These are phyloP conservation scores for Ulvella scutata DNA, from an alignment of 139 green algal genomes.

Conservation along the genomic window DNA sequence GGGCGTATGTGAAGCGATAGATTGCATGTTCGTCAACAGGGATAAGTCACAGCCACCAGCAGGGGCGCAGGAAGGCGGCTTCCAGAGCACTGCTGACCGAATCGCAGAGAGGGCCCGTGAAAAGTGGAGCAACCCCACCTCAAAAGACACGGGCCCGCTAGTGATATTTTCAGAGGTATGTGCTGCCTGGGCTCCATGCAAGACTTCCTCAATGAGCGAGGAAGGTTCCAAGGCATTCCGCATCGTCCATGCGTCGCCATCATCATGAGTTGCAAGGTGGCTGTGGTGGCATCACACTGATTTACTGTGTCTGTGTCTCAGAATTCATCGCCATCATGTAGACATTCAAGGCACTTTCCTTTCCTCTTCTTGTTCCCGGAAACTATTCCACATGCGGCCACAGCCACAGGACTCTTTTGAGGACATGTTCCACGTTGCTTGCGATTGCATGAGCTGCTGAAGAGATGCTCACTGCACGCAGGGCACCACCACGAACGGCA, in stretches of 20 bases:
- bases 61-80: not conserved
- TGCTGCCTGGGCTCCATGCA: no score
- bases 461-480: conserved; percentile 9
- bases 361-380: conserved; percentile 7
- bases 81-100: not conserved
- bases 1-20: conserved; percentile 18
- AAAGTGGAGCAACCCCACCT: not conserved
- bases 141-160: not conserved
- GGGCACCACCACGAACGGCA: conserved; percentile 85
- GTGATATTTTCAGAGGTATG: not conserved
- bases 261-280: no score
- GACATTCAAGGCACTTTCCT: conserved; percentile 27
- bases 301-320: not conserved
- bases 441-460: not conserved
- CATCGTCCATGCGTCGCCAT: no score
- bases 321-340: conserved; percentile 25
- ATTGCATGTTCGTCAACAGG: conserved; percentile 71
- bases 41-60: conserved; percentile 20
- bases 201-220: no score
- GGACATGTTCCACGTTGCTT: conserved; percentile 14
- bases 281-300: not conserved
- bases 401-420: conserved; percentile 44
- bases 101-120: not conserved
- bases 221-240: no score
- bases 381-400: not conserved